Evolutionary conservation across 2,329 filamentous ascomycete species (phyloP), one percentile per base, ranked within the genome.

Genomic region (Bisporella sp.): DNA sequence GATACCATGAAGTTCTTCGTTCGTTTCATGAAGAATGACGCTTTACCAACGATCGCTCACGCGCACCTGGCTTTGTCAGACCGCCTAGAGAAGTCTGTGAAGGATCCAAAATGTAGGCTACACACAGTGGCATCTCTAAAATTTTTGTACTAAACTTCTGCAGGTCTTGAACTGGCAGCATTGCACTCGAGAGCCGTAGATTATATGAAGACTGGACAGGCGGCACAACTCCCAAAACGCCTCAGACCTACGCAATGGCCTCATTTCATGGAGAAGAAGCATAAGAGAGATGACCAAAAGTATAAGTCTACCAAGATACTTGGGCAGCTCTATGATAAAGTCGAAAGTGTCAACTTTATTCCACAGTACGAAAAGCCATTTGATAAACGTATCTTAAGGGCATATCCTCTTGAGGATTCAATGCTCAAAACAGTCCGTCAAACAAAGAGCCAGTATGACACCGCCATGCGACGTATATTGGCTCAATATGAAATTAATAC

Each of bases 101-200:
- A 82, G 57, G 75, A 84, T 55, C 59, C 71, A 0, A 82, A 77
- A 51, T 97, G 91, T 78, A 68, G 73, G 77, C 67, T 33, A 21
- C 29, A 3, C 4, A 7, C 7, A 21, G 40, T 30, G 29, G 31
- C 4, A 32, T 41, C n/a, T 31, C 6, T 29, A 28, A 30, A 31
- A 41, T 45, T 29, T 29, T 45, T 6, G 9, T 46, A 42, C 57
- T 58, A 44, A 60, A 32, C 31, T 29, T 31, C 4, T 33, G 4
- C 44, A 82, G 79, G 79, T 59, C 69, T 93, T 0, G 71, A 82
- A 46, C 74, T 97, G 4, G 90, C 92, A 3, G 72, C 77, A 6
- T 71, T 97, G 3, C 93, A 99, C 65, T 97, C 93, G 0, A 82
- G 84, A 59, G 92, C 93, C 0, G 93, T 99, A 1, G 93, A 99